Evolutionary conservation across 345 rosid species (phyloP).

Genomic region (Gossypium anomalum): DNA sequence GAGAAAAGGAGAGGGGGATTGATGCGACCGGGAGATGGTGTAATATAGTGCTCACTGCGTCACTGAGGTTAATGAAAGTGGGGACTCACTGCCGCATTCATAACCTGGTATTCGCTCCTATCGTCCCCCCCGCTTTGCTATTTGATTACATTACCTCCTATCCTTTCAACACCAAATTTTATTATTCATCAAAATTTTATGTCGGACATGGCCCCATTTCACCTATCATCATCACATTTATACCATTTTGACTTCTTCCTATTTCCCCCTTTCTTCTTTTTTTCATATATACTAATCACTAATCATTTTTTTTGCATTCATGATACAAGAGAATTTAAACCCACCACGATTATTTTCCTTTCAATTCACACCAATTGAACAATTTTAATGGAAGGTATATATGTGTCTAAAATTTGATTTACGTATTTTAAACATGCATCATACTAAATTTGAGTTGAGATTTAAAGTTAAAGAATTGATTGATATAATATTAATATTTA

Average conservation of each 20-base stretch:
- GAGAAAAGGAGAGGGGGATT: neutral
- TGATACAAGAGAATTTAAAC: no score
- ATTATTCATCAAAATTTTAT: neutral
- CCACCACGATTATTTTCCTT: neutral
- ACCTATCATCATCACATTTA: neutral
- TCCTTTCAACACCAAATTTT: no score
- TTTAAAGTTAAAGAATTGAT: no score
- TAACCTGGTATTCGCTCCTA: neutral
- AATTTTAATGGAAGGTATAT: no score
- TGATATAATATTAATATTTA: no score
- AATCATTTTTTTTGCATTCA: neutral
- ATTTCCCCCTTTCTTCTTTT: neutral
- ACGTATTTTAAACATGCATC: no score
- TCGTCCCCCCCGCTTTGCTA: neutral
- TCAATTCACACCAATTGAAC: no score
- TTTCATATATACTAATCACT: neutral
- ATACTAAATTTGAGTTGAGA: no score
- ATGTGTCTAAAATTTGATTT: no score
- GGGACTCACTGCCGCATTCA: neutral
- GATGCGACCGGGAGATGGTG: neutral
- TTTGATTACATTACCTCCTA: no score
- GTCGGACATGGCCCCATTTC: conserved; percentile 17
- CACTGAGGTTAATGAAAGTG: neutral
- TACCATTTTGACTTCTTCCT: neutral
- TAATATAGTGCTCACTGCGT: neutral